Base-by-base conservation (phyloP, 2,329 filamentous ascomycete species). In the Scedosporium minutisporum region DNA sequence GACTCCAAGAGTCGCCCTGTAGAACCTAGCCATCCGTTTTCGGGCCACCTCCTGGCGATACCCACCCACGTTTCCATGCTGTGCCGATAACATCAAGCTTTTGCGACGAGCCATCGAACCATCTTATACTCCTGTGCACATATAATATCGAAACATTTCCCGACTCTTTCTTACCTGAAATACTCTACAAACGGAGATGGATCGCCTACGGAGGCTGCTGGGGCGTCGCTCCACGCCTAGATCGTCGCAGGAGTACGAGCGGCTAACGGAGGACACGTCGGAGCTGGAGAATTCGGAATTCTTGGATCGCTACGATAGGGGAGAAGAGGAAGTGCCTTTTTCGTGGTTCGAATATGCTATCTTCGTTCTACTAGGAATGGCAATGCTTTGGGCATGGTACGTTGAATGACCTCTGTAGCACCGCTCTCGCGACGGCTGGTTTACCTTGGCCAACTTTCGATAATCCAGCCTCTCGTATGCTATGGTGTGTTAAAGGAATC, bases 321-420 rank as follows among this genome's bases (percentile, higher is more conserved):
- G 68, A 21, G 69, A 76, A 46, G 69, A 77, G 16, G 76, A 78
- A 42, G 69, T 76, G 41, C 79, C 80, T 18, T 96, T 96, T 77
- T 96, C 91, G 65, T 92, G 89, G 86, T 71, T 90, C 42, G 90
- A 96, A 73, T 99, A 97, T 75, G 78, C 76, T 68, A 87, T 96
- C 71, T 97, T 97, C 74, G 79, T 89, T 63, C 77, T 96, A 60
- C 79, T 97, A 27, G 95, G 95, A 60, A 82, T 96, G 63, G 90
- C 93, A 61, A 97, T 97, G 95, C 82, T 97, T 55, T 97, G 93
- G 93, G 92, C 93, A 62, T 97, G 93, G 93, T 96, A 83, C 68
- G 84, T 69, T 27, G 25, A 21, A 38, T 62, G 7, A n/a, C 48
- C 60, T 42, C 18, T 33, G 33, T 23, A 10, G 33, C 33, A 38